A percentile compares a stretch with the other conserved stretches of the same genome.
phyloP scores from a whole-genome alignment of 768 basidiomycete genomes.

The Grammothele lineata region DNA sequence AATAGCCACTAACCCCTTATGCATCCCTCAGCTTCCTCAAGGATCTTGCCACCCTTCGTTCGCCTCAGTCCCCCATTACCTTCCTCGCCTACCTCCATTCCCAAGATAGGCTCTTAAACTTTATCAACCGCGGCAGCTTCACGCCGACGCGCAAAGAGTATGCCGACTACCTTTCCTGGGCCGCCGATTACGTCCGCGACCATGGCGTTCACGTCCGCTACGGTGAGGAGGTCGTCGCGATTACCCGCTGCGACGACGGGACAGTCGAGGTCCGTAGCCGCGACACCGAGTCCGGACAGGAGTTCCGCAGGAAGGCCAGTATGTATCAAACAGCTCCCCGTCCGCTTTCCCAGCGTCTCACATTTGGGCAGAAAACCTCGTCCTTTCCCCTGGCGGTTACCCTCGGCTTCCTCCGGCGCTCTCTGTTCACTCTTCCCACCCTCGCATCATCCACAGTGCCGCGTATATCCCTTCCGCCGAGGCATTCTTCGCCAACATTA shows the following conservation, averaged over 20 bases:
- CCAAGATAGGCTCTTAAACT: slow-evolving; percentile 43
- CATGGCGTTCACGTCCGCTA: slow-evolving; percentile 41
- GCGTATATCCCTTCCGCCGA: slow-evolving; percentile 36
- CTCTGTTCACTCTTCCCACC: slow-evolving; percentile 27
- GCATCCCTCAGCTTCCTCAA: slow-evolving; percentile 40
- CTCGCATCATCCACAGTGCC: slow-evolving; percentile 42
- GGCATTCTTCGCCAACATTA: slow-evolving; percentile 28
- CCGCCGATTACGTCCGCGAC: slow-evolving; percentile 39
- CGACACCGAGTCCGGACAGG: slow-evolving; percentile 32
- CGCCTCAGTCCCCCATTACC: slow-evolving; percentile 46
- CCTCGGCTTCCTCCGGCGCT: slow-evolving; percentile 39
- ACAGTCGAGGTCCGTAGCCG: slow-evolving; percentile 37
- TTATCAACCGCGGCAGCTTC: slow-evolving; percentile 50
- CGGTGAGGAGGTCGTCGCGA: slow-evolving; percentile 42
- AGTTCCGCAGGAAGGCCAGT: slow-evolving; percentile 35
- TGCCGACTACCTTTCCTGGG: slow-evolving; percentile 52
- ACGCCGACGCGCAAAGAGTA: slow-evolving; percentile 51
- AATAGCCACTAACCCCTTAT: too few species aligned
- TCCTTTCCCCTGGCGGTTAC: slow-evolving; percentile 48
- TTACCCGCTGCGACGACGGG: slow-evolving; percentile 29
- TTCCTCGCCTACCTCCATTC: slow-evolving; percentile 51
- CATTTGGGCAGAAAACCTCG: slow-evolving; percentile 44
- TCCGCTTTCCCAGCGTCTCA: too few species aligned
- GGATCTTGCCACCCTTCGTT: slow-evolving; percentile 50
- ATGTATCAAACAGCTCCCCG: slow-evolving; percentile 16